A percentile compares a stretch with the other conserved stretches of the same genome.
Conservation (phyloP, 441 rosid species). For the Croton laevigatus region DNA sequence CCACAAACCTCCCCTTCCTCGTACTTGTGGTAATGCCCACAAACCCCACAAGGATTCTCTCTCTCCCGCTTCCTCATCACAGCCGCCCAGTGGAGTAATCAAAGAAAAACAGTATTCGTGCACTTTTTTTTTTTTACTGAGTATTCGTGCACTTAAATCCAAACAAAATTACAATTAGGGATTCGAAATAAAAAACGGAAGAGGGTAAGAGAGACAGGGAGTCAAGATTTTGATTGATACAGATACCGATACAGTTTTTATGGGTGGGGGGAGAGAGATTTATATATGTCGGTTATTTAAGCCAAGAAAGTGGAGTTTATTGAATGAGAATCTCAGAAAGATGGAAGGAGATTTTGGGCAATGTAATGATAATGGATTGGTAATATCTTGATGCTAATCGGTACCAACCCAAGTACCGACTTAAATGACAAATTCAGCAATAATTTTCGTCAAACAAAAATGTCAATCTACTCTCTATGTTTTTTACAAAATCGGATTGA, state of each 20-base stretch:
- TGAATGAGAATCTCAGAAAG: background rate
- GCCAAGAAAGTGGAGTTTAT: background rate
- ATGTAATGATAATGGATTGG: background rate
- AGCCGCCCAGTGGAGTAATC: background rate
- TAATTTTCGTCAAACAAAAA: no score
- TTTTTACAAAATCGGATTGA: no score
- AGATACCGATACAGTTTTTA: no score
- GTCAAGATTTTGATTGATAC: conserved; percentile 1
- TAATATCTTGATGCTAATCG: background rate
- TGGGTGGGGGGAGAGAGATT: background rate
- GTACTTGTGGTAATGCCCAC: conserved; percentile 97
- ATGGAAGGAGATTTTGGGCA: background rate
- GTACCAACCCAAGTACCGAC: no score
- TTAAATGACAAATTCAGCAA: no score
- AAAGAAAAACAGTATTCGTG: no score
- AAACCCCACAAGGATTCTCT: conserved; percentile 91
- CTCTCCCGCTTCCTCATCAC: conserved; percentile 93
- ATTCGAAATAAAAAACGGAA: no score
- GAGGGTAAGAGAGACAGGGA: background rate
- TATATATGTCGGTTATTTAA: conserved; percentile 1
- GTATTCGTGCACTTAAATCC: no score
- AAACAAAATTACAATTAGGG: no score
- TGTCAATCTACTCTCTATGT: no score
- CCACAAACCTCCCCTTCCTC: conserved; percentile 97
- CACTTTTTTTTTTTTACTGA: no score